Evolutionary conservation across 1,284 basidiomycete genomes (phyloP).

Genomic region (Xerocomus alliaceus): DNA sequence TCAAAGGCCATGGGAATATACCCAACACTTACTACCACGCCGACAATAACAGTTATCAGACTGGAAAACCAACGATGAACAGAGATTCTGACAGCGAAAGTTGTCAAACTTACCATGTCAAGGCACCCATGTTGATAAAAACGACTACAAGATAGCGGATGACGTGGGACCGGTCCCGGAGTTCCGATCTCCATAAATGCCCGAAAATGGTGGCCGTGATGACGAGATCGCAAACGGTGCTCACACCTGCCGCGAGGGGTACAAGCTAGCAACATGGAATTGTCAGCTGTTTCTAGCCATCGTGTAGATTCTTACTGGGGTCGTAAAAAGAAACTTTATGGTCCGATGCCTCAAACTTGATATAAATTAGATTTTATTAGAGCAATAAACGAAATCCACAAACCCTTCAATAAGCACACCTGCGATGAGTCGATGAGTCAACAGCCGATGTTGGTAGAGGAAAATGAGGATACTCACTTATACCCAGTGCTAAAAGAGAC

Average conservation of each 20-base stretch:
- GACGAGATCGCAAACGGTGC: conserved; percentile 17
- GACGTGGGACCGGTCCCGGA: background rate
- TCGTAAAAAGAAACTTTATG: conserved; percentile 8
- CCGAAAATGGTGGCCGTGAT: conserved; percentile 20
- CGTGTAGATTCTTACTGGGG: background rate
- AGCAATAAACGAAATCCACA: background rate
- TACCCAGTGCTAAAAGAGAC: conserved; percentile 3
- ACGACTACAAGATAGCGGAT: conserved; percentile 15
- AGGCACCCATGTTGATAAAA: conserved; percentile 21
- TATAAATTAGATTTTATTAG: background rate
- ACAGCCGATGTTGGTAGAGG: rapidly evolving
- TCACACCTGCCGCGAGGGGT: conserved; percentile 4
- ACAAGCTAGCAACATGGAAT: conserved; percentile 9
- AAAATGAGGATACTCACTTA: conserved; percentile 1
- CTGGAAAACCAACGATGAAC: background rate
- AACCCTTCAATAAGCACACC: conserved; percentile 2
- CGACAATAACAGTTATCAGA: conserved; percentile 10
- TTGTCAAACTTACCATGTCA: conserved; percentile 13
- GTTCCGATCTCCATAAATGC: conserved; percentile 20
- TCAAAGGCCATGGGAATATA: background rate
- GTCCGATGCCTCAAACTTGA: conserved; percentile 1
- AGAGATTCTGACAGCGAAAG: no score
- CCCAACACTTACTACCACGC: conserved; percentile 9
- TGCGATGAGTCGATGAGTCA: background rate
- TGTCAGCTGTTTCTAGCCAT: background rate